Percentiles rank a stretch among this genome's conserved stretches.
Evolutionary conservation across 2,329 filamentous ascomycete genomes (phyloP).

Genomic region (Colletotrichum godetiae): DNA sequence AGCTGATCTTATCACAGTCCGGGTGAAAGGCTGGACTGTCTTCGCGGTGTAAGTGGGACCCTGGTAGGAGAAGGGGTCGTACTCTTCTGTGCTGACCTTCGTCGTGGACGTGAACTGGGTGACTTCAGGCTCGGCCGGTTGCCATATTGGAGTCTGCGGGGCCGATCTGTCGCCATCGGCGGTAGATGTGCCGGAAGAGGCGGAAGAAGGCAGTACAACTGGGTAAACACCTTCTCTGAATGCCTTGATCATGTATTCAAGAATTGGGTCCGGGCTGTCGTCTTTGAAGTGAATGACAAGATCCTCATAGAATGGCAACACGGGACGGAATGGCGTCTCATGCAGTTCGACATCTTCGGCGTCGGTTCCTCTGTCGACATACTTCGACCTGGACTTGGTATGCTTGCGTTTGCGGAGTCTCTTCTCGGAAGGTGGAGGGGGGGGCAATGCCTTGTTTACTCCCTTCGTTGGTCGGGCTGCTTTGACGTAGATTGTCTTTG

Average conservation of each 20-base stretch:
- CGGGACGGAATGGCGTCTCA: slow-evolving; percentile 49
- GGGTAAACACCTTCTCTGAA: slow-evolving; percentile 55
- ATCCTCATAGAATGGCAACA: slow-evolving; percentile 67
- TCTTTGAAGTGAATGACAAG: slow-evolving; percentile 66
- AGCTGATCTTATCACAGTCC: slow-evolving; percentile 42
- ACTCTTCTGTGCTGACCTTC: slow-evolving; percentile 48
- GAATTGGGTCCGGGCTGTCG: slow-evolving; percentile 51
- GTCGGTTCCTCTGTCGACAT: slow-evolving; percentile 39
- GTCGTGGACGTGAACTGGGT: slow-evolving; percentile 12
- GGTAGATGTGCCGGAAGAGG: slow-evolving; percentile 2
- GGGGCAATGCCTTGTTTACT: slow-evolving; percentile 44
- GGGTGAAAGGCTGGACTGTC: neutral
- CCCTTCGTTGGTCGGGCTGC: slow-evolving; percentile 44
- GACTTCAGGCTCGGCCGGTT: slow-evolving; percentile 12
- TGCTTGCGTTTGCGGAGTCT: slow-evolving; percentile 37
- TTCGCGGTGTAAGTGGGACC: slow-evolving; percentile 1
- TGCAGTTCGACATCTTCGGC: slow-evolving; percentile 40
- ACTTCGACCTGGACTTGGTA: slow-evolving; percentile 40
- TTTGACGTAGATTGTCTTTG: slow-evolving; percentile 46
- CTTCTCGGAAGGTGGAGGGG: slow-evolving; percentile 35
- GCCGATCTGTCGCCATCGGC: slow-evolving; percentile 20
- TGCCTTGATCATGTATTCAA: slow-evolving; percentile 59
- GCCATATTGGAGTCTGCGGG: slow-evolving; percentile 13
- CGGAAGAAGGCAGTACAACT: slow-evolving; percentile 18
- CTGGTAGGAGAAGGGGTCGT: slow-evolving; percentile 58